Evolutionary conservation across 176 grass and related monocot species (phyloP).

Genomic region (Secale cereale): DNA sequence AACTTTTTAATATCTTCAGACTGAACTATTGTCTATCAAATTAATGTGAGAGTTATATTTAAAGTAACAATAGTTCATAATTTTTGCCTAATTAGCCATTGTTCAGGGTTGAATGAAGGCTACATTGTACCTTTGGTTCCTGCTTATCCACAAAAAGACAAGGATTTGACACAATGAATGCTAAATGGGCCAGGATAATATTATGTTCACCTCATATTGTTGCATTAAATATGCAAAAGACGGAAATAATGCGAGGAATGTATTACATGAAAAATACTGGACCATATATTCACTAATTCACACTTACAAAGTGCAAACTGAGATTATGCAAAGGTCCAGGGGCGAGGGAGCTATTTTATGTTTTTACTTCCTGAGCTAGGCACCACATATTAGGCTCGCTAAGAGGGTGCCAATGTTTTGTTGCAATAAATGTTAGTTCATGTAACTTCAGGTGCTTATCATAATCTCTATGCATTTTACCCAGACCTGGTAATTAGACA

Average conservation of each 20-base stretch:
- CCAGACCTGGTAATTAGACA: not conserved
- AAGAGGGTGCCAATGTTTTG: not conserved
- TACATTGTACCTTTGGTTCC: not conserved
- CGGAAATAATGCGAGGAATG: not conserved
- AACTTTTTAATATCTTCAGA: conserved; percentile 1
- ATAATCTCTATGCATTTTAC: not conserved
- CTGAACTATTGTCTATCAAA: not conserved
- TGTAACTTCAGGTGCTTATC: not conserved
- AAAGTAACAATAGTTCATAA: not conserved
- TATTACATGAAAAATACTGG: not conserved
- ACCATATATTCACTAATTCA: no score
- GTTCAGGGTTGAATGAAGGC: not conserved
- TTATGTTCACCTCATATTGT: not conserved
- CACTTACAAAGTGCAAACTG: no score
- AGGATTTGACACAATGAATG: not conserved
- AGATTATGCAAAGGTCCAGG: no score
- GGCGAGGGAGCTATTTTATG: no score
- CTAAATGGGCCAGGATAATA: not conserved
- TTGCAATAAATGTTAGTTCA: not conserved
- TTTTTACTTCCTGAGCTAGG: not conserved
- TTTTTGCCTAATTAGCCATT: not conserved
- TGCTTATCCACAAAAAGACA: not conserved
- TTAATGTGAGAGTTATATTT: not conserved
- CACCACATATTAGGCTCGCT: not conserved
- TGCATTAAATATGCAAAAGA: not conserved